Percentiles rank a stretch among this genome's conserved stretches.
Conservation (phyloP, 2,329 filamentous ascomycete genomes). For the Biscogniauxia sp. region DNA sequence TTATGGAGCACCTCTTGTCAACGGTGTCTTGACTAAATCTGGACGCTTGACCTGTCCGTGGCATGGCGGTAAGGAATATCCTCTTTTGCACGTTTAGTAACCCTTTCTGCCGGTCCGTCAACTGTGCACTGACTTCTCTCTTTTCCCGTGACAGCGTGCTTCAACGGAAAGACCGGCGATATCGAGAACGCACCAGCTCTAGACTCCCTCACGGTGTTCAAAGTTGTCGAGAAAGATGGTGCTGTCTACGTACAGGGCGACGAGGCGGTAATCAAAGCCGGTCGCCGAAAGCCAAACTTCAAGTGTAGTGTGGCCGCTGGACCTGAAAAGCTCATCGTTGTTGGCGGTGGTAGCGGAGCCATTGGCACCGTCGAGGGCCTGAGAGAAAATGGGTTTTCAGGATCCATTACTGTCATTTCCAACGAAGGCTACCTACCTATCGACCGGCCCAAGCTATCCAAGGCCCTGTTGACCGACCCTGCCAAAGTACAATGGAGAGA, state of each 20-base stretch:
- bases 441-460: constrained; percentile 93
- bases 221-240: constrained; percentile 76
- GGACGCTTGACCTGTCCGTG: constrained; percentile 90
- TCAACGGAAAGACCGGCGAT: constrained; percentile 84
- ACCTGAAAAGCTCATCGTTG: constrained; percentile 71
- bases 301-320: constrained; percentile 58
- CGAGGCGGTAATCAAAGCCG: constrained; percentile 73
- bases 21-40: constrained; percentile 78
- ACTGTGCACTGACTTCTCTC: constrained; percentile 9
- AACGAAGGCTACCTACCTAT: constrained; percentile 84
- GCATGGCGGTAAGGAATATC: constrained; percentile 72
- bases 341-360: constrained; percentile 84
- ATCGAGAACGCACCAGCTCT: constrained; percentile 93
- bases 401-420: constrained; percentile 77
- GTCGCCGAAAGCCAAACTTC: constrained; percentile 70
- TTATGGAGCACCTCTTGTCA: constrained; percentile 85
- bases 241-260: constrained; percentile 82
- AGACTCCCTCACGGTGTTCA: constrained; percentile 80
- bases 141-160: constrained; percentile 65
- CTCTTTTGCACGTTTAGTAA: not conserved
- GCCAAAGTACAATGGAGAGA: constrained; percentile 76
- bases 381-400: constrained; percentile 75
- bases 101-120: not conserved
- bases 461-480: constrained; percentile 80
- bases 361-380: constrained; percentile 80